Conservation (phyloP, 2,329 filamentous ascomycete species). For the Colletotrichum incanum region DNA sequence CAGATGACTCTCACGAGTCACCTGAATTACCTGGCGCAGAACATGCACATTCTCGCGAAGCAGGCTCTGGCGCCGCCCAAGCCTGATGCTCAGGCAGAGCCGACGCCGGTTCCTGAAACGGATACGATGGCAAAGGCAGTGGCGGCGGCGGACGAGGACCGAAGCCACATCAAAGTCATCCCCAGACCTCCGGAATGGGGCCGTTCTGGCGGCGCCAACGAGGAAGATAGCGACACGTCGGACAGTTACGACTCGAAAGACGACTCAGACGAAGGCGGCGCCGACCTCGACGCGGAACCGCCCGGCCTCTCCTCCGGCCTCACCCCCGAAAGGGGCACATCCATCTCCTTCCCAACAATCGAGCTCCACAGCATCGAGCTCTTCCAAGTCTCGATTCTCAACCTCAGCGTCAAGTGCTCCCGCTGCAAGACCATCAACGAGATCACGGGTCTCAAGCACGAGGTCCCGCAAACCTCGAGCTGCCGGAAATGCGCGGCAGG, state of each 20-base stretch:
- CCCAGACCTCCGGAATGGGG: constrained; percentile 85
- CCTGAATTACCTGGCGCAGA: constrained; percentile 81
- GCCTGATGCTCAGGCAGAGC: constrained; percentile 44
- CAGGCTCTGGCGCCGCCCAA: constrained; percentile 55
- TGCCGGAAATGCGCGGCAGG: constrained; percentile 73
- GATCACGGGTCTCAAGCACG: constrained; percentile 75
- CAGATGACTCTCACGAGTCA: constrained; percentile 80
- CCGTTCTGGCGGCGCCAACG: constrained; percentile 65
- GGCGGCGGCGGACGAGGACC: constrained; percentile 58
- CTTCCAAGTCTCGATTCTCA: constrained; percentile 77
- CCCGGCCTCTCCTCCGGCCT: constrained; percentile 53
- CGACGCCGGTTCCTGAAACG: constrained; percentile 28
- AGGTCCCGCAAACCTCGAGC: constrained; percentile 63
- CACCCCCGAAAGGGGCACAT: constrained; percentile 77
- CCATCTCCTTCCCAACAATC: constrained; percentile 83
- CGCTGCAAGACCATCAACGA: constrained; percentile 84
- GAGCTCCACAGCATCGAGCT: constrained; percentile 85
- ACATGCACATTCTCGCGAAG: constrained; percentile 77
- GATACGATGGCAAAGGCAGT: constrained; percentile 46
- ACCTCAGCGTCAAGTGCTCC: constrained; percentile 82
- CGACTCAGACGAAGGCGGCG: constrained; percentile 64
- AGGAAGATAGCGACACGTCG: constrained; percentile 61
- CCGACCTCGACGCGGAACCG: constrained; percentile 52
- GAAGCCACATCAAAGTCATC: constrained; percentile 79
- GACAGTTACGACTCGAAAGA: constrained; percentile 63